Base-by-base conservation (phyloP, 139 green algal species). In the Coccomyxa sp. region DNA sequence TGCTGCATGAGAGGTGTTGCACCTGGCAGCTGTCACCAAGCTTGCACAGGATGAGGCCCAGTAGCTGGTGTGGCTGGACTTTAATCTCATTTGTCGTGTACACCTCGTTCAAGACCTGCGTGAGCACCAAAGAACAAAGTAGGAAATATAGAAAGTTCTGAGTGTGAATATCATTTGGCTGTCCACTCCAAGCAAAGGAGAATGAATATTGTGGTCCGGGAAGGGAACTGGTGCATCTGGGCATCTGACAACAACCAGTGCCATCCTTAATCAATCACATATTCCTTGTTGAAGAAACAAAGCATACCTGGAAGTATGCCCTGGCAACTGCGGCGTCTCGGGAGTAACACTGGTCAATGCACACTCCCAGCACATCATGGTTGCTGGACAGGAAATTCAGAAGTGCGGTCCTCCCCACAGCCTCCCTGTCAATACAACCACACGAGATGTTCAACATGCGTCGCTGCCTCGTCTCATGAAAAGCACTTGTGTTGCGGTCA, bases 31-130 rank as follows among this genome's bases (percentile, higher is more conserved):
- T 58, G 82, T 97, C 94, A n/a, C 97, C 93, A 45, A 97, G 88
- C 85, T 98, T 98, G 94, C 96, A 95, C 25, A 99, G 89, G n/a
- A 98, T 91, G 23, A 99, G 90, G 28, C 82, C 87, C n/a, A 99
- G 85, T 32, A 96, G 81, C 0, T 97, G 82, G 75, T 95, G 93
- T 10, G 93, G 84, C 30, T 91, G 78, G 7, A 90, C 63, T 31
- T 80, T 81, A n/a, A 94, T 84, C 27, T 92, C 67, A 16, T 88
- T 83, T 0, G 88, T 80, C 17, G 86, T 82, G 78, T 95, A 96
- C 68, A 95, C 91, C 85, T 96, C 93, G 14, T 85, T 88, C 38
- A 97, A 79, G 0, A 93, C 92, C 93, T 97, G 87, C 82, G 75
- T n/a, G 14, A 83, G 30, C 11, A 25, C 28, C 16, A 71, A 17